Percentiles rank a stretch among this genome's conserved stretches.
These are phyloP conservation scores for thale cress (Arabidopsis thaliana) DNA, from an alignment of 345 rosid genomes.

Conservation along the genomic window TAIR10.1 NC_003076.8:18161501-18162000, in stretches of 20 bases:
- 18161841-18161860: no score
- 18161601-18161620: background rate
- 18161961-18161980: background rate
- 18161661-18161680: no score
- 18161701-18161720: no score
- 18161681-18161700: no score
- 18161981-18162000: background rate
- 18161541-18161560: background rate
- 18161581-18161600: background rate
- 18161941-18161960: slow-evolving; percentile 3
- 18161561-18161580: background rate
- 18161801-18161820: no score
- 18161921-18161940: background rate
- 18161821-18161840: no score
- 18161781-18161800: no score
- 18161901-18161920: background rate
- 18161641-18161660: no score
- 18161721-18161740: background rate
- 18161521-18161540: background rate
- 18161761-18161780: no score
- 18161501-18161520: background rate
- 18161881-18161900: background rate
- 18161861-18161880: no score
- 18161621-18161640: no score
- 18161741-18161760: background rate